Evolutionary conservation across 495 filamentous ascomycete species (phyloP), one percentile per base, ranked within the genome.

Genomic region (Chaetomidium leptoderma): DNA sequence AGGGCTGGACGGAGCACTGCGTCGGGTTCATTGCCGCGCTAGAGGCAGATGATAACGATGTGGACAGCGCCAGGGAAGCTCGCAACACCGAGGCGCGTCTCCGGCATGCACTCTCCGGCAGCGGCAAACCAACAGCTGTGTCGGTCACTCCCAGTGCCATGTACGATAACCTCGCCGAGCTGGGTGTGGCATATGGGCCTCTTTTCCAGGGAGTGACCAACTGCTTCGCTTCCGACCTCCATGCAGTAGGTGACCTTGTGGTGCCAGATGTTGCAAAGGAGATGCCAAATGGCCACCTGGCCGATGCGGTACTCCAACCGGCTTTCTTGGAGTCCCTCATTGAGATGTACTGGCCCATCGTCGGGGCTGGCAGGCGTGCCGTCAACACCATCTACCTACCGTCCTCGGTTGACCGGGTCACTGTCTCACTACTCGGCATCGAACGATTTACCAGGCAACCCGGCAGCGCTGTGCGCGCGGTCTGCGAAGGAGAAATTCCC

Each of bases 291-390:
- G 66, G 71, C 35, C 66, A 73, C 40, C 62, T 83, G 43, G 74
- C 71, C 0, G 68, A 74, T 29, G 70, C 66, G 24, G 60, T 81
- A 27, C 65, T 82, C 7, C 81, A 84, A 37, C 80, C 81, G 5
- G 71, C 78, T 0, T 77, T 81, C 17, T 65, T 84, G 13, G 81
- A 84, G 45, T 71, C 75, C 17, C 70, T 79, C 23, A 72, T 78
- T 35, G 79, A 80, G 53, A 62, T 72, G 66, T 69, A 74, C 65
- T 69, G 75, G 76, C 73, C 73, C 1, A 67, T 78, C 49, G 59
- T 73, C 23, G 64, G 67, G 11, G 69, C 66, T 6, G 66, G 63
- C 10, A 67, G 66, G 14, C 62, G 65, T 16, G 45, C 62, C 5
- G 57, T 74, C 39, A 65, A 71, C 32, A 74, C 70, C 2, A 66